Evolutionary conservation across 257 asterid genomes (phyloP).

Genomic region (Solanum etuberosum): DNA sequence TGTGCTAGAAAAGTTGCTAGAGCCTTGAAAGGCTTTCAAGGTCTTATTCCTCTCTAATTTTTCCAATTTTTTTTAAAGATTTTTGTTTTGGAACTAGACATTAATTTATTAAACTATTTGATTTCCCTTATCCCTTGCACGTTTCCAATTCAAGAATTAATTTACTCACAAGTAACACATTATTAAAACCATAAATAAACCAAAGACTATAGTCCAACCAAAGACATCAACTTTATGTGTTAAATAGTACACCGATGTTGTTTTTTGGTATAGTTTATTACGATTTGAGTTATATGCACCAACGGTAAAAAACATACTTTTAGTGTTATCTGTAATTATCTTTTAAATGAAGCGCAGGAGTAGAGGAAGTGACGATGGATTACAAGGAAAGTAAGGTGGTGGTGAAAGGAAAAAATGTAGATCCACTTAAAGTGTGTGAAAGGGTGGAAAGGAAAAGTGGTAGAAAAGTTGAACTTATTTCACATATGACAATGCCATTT

Average conservation of each 20-base stretch:
- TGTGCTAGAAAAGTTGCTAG: slow-evolving; percentile 78
- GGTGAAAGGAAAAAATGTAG: slow-evolving; percentile 65
- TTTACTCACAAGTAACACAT: neutral
- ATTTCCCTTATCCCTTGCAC: neutral
- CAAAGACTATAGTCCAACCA: neutral
- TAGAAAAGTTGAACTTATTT: slow-evolving; percentile 51
- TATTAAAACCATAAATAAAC: neutral
- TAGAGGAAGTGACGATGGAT: slow-evolving; percentile 59
- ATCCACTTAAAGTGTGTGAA: slow-evolving; percentile 61
- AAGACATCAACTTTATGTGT: neutral
- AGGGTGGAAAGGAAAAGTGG: slow-evolving; percentile 58
- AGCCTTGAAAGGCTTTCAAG: slow-evolving; percentile 63
- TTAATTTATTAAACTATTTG: neutral
- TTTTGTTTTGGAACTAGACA: neutral
- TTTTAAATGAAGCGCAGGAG: slow-evolving; percentile 27
- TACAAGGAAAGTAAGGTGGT: slow-evolving; percentile 67
- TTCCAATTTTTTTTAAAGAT: neutral
- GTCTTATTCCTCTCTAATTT: slow-evolving; percentile 1
- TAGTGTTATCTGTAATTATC: neutral
- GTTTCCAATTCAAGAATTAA: neutral
- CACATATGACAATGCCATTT: slow-evolving; percentile 50
- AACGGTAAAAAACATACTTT: neutral
- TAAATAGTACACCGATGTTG: neutral
- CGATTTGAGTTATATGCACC: neutral
- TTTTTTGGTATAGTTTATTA: neutral